Base-by-base conservation (phyloP, 164 flowering plant species). In the grape (Vitis vinifera) region DNA sequence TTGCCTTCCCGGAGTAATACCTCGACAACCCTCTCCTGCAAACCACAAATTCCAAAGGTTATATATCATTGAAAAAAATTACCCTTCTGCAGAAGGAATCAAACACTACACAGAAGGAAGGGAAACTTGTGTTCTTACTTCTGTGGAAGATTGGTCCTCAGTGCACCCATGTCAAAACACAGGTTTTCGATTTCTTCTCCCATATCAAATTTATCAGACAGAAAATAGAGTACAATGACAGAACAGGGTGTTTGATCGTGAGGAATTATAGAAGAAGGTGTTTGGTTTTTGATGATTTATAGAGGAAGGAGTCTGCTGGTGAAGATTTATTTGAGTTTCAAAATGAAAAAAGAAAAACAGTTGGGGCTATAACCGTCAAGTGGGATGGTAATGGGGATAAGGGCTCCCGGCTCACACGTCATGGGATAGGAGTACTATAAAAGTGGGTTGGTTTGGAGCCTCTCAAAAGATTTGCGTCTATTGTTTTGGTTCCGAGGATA, bases 21-120 rank as follows among this genome's bases (percentile, higher is more conserved):
- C 81, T 80, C n/a, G 90, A 89, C 73, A 89, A 77, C n/a, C 93
- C 91, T 79, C 87, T 83, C 81, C 87, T 89, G 82, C 76, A 49
- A 49, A 49, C 2, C 27, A 66, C 11, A 10, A 37, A 37, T 37
- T 6, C 44, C 44, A 37, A 37, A 37, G 44, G 44, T 3, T 37
- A 37, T 37, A 37, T 37, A 6, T 6, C 44, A 37, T 37, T 37
- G 60, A 44, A 19, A n/a, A 12, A 13, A 11, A 23, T 23, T 23
- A 23, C 27, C 27, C 27, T 23, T 23, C 27, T 1, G 27, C 27
- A 23, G 4, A 5, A 63, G 9, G 3, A 9, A 23, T 23, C 62
- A 23, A 3, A 3, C 51, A 53, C 27, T 30, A 27, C 14, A 47
- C 23, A 68, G 27, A 47, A 48, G 12, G 11, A 30, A 55, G 57